A percentile compares a stretch with the other conserved stretches of the same genome.
Conservation (phyloP, 306 rosid genomes). For the Argentina anserina region DNA sequence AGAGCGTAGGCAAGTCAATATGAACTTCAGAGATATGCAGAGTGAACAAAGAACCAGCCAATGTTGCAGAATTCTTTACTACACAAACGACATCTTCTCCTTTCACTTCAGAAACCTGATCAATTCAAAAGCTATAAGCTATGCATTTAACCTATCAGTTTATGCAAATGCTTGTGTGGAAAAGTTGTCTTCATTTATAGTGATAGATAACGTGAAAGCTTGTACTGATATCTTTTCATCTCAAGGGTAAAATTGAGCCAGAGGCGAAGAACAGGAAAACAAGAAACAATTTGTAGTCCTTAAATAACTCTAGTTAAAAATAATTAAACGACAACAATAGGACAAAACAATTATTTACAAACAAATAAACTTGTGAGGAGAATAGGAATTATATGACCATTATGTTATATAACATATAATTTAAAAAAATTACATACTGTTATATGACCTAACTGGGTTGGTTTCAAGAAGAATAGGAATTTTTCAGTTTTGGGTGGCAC, state of each 20-base stretch:
- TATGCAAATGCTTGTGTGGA: not conserved
- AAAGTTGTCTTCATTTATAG: not conserved
- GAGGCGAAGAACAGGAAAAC: too few species aligned
- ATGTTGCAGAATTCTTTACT: conserved; percentile 81
- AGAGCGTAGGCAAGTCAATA: conserved; percentile 85
- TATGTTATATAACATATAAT: too few species aligned
- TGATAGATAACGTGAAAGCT: not conserved
- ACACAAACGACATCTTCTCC: conserved; percentile 80
- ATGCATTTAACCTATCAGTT: conserved; percentile 5
- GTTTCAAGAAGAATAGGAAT: not conserved
- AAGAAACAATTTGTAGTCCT: too few species aligned
- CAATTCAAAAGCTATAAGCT: conserved; percentile 27
- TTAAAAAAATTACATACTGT: too few species aligned
- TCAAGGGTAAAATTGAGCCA: too few species aligned
- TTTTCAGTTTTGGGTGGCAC: not conserved
- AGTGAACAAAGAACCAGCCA: conserved; percentile 89
- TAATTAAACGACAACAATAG: too few species aligned
- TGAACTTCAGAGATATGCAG: conserved; percentile 88
- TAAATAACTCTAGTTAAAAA: too few species aligned
- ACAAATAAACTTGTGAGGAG: too few species aligned
- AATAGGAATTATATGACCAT: too few species aligned
- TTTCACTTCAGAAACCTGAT: conserved; percentile 79
- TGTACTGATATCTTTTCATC: too few species aligned
- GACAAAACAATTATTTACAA: too few species aligned
- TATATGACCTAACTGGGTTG: not conserved